phyloP scores from a whole-genome alignment of 148 eudicot genomes.

The Silene latifolia region DNA sequence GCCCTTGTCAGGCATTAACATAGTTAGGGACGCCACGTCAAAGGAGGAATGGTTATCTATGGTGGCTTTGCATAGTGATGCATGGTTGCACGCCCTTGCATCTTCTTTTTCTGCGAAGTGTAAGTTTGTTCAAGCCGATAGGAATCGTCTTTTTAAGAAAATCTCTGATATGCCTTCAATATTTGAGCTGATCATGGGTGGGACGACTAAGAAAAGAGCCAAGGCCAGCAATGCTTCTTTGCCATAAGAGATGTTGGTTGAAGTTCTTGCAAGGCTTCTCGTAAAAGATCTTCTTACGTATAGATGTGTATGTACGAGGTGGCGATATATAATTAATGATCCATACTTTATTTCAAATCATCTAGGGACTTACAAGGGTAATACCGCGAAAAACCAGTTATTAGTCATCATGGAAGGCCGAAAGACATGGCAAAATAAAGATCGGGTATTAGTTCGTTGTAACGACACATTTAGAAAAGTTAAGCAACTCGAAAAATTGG shows the following conservation, averaged over 20 bases:
- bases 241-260: slow-evolving; percentile 16
- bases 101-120: slow-evolving; percentile 11
- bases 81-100: slow-evolving; percentile 22
- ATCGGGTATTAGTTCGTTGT: slow-evolving; percentile 12
- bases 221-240: slow-evolving; percentile 1
- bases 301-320: slow-evolving; percentile 13
- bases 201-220: slow-evolving; percentile 7
- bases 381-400: neutral
- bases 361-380: slow-evolving; percentile 9
- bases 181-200: neutral
- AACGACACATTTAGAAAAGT: slow-evolving; percentile 22
- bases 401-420: slow-evolving; percentile 7
- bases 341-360: slow-evolving; percentile 11
- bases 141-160: slow-evolving; percentile 22
- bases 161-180: slow-evolving; percentile 4
- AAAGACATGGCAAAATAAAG: neutral
- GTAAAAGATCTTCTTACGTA: slow-evolving; percentile 14
- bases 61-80: slow-evolving; percentile 26
- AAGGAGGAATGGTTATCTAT: slow-evolving; percentile 24
- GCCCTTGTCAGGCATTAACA: slow-evolving; percentile 23
- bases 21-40: slow-evolving; percentile 13
- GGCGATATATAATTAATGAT: slow-evolving; percentile 18
- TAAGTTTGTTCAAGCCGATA: slow-evolving; percentile 21
- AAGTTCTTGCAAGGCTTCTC: slow-evolving; percentile 13
- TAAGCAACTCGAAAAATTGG: neutral